Base-by-base conservation (phyloP, 495 filamentous ascomycete genomes). In the Terfezia claveryi region DNA sequence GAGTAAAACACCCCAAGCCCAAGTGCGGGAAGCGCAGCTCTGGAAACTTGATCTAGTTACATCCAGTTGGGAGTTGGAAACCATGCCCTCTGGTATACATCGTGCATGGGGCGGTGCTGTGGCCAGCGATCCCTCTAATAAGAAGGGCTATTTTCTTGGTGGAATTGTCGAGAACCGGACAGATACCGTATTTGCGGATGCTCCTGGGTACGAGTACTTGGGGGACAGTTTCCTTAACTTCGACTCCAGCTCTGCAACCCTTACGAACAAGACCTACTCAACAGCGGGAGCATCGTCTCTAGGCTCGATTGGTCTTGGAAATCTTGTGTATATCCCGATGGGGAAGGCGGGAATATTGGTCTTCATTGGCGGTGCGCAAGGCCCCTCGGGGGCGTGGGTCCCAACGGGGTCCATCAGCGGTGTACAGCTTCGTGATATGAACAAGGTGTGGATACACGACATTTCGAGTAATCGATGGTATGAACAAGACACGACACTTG, bases 401-500 rank as follows among this genome's bases (percentile, higher is more conserved):
- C 12, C 41, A 20, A 46, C 12, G 4, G 41, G 14, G 4, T 5
- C 12, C 41, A 20, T 8, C 4, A 14, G 4, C 4, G 1, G 17
- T 14, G 41, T 46, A 8, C 4, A 4, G 7, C 8, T 55, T 56
- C 37, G 57, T 9, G 2, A 37, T 6, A 36, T 61, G 23, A 37
- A 76, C 57, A 69, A 73, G 0, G 76, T 86, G 23, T 78, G 85
- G 56, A 75, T 86, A 5, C 85, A 80, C 64, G 81, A 86, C 57
- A 82, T 86, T 59, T 79, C 76, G 10, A 76, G 63, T 23, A 78
- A 74, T 16, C 75, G 71, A 7, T 84, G 82, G 80, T 85, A 82
- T 58, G 80, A 79, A 57, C 82, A 85, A 59, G 58, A 75, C 23
- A 82, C 81, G 0, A 20, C 44, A 49, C 44, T 49, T 20, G 44